These are phyloP conservation scores for Microsporum ferrugineum DNA, from an alignment of 2,329 filamentous ascomycete species.

Conservation along the genomic window DNA sequence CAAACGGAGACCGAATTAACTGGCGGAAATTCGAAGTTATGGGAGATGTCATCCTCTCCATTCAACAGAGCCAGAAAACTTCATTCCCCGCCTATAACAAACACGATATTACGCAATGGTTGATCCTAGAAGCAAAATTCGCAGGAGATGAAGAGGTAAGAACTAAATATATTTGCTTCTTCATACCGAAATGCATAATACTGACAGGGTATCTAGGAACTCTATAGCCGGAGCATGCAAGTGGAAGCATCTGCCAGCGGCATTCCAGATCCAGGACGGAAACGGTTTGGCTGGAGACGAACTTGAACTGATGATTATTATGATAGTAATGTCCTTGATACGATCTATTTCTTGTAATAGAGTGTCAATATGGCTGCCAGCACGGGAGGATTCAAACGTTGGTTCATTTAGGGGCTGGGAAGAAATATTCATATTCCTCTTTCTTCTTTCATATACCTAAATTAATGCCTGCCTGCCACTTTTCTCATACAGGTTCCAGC, in stretches of 20 bases:
- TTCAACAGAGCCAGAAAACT: constrained; percentile 82
- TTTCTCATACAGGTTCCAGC: neutral
- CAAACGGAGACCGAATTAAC: constrained; percentile 65
- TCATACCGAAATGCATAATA: neutral
- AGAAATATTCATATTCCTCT: neutral
- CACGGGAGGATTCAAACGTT: neutral
- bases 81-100: constrained; percentile 52
- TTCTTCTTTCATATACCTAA: neutral
- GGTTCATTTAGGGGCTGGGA: neutral
- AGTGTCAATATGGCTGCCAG: constrained; percentile 1
- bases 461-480: neutral
- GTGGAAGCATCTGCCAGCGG: constrained; percentile 37
- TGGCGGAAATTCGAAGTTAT: constrained; percentile 98
- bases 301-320: constrained; percentile 19
- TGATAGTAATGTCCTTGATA: constrained; percentile 9
- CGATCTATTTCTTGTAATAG: constrained; percentile 2
- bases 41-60: constrained; percentile 76
- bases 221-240: constrained; percentile 48
- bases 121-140: constrained; percentile 74
- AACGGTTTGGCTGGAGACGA: constrained; percentile 36
- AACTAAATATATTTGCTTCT: neutral
- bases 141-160: constrained; percentile 78
- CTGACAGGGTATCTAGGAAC: constrained; percentile 33
- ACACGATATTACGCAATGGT: constrained; percentile 58
- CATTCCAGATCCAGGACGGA: constrained; percentile 26